Base-by-base conservation (phyloP, 116 monocot species). In the Zostera marina region DNA sequence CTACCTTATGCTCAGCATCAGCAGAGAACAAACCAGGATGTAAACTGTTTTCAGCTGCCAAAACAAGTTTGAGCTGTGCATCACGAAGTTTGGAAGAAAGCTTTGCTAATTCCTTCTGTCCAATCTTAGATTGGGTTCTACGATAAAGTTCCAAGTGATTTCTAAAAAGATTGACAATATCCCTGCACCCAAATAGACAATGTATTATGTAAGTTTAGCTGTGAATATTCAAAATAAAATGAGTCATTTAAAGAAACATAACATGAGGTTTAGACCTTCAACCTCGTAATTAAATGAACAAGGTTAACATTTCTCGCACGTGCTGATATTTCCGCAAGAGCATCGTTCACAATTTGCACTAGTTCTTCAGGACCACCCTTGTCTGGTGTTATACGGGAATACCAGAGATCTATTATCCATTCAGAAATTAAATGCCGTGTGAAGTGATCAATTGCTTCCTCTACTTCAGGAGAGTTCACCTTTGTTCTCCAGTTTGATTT, bases 401-500 rank as follows among this genome's bases (percentile, higher is more conserved):
- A 98, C 98, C 98, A 98, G 8, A 98, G 85, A 78, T 98, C 79
- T 15, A 86, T 83, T 22, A 98, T 71, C 89, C 89, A 98, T 66
- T 98, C 98, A 71, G 85, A 78, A 16, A 90, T 58, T 54, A 98
- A 48, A 64, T 98, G 98, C 24, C 90, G 77, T 26, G 82, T 83
- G 64, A 98, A 85, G 39, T 90, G 85, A 47, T 98, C 86, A 63
- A 90, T 80, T 67, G 98, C 98, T 67, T 66, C 83, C 67, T 90
- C 98, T 60, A 85, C 90, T 44, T 65, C 54, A 61, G 80, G 78
- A 16, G 86, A 86, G 56, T 98, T 81, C 68, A 98, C 86, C 54
- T 90, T 98, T 63, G 24, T 74, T 78, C 73, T 90, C 98, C 98
- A 98, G 52, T 78, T 75, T 55, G 60, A 41, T 41, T 74, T 88